Conservation (phyloP, 768 basidiomycete genomes). For the Dacryopinax primogenitus region DNA sequence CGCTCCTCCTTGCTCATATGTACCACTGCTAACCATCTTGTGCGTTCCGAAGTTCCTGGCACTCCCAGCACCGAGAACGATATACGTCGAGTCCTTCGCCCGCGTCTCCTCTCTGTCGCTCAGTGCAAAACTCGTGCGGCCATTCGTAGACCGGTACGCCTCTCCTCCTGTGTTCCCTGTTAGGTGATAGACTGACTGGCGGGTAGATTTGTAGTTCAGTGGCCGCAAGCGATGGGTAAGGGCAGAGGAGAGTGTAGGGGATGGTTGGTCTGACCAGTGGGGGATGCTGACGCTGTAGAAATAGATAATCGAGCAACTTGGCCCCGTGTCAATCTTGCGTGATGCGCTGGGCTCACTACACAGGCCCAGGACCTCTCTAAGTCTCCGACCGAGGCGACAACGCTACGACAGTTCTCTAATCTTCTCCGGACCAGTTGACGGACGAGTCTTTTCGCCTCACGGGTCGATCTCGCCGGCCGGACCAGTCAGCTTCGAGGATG, state of each 20-base stretch:
- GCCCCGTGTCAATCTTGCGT: too few species aligned
- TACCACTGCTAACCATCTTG: neutral
- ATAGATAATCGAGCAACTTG: too few species aligned
- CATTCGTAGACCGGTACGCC: slow-evolving; percentile 65
- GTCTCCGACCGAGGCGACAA: too few species aligned
- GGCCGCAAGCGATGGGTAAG: slow-evolving; percentile 48
- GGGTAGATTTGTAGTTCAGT: slow-evolving; percentile 76
- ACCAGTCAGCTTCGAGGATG: too few species aligned
- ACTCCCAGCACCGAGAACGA: slow-evolving; percentile 50
- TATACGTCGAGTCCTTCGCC: slow-evolving; percentile 93
- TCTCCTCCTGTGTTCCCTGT: neutral
- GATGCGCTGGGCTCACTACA: too few species aligned
- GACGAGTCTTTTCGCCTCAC: too few species aligned
- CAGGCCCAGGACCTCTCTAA: too few species aligned
- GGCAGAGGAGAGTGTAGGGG: slow-evolving; percentile 42
- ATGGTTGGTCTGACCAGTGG: slow-evolving; percentile 53
- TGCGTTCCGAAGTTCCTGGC: slow-evolving; percentile 85
- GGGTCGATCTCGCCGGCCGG: too few species aligned
- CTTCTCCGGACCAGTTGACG: too few species aligned
- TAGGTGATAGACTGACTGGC: slow-evolving; percentile 11
- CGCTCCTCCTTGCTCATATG: neutral
- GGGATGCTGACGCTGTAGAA: too few species aligned
- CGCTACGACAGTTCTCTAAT: too few species aligned
- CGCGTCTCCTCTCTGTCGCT: slow-evolving; percentile 69
- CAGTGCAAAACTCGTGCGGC: slow-evolving; percentile 67